Percentiles rank a stretch among this genome's conserved stretches.
phyloP scores from a whole-genome alignment of 2,329 filamentous ascomycete species.

The Penicillium janthinellum region DNA sequence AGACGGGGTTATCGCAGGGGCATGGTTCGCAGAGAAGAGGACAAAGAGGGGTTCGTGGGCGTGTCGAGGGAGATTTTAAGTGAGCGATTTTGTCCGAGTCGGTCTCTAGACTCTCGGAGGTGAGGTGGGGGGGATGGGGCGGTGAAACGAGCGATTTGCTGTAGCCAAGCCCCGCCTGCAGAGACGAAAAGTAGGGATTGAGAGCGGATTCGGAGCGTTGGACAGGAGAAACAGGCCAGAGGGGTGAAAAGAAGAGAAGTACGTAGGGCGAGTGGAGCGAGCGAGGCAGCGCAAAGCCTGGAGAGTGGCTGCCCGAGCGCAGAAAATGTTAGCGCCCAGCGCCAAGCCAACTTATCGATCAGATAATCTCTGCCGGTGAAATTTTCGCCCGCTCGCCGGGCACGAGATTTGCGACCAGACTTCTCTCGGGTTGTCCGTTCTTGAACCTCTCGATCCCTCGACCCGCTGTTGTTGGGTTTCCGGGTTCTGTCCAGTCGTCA shows the following conservation, averaged over 20 bases:
- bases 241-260: slow-evolving; percentile 7
- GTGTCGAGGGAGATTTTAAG: slow-evolving; percentile 13
- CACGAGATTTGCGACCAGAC: slow-evolving; percentile 1
- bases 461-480: background rate
- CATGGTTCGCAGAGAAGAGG: slow-evolving; percentile 15
- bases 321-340: slow-evolving; percentile 19
- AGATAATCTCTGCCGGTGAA: slow-evolving; percentile 34
- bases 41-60: slow-evolving; percentile 5
- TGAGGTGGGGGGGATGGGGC: slow-evolving; percentile 1
- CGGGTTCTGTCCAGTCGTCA: background rate
- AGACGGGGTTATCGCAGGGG: slow-evolving; percentile 23
- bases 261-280: slow-evolving; percentile 18
- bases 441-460: background rate
- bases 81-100: slow-evolving; percentile 25
- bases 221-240: background rate
- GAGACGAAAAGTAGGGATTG: background rate
- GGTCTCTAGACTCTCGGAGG: background rate
- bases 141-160: slow-evolving; percentile 10
- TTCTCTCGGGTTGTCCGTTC: background rate
- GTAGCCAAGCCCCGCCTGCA: slow-evolving; percentile 15
- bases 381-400: slow-evolving; percentile 15
- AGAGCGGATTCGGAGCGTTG: background rate
- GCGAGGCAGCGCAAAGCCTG: background rate
- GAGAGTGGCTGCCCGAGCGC: slow-evolving; percentile 15
- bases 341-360: slow-evolving; percentile 49